Percentiles rank a stretch among this genome's conserved stretches.
phyloP scores from a whole-genome alignment of 306 rosid species.

The Astragalus membranaceus region DNA sequence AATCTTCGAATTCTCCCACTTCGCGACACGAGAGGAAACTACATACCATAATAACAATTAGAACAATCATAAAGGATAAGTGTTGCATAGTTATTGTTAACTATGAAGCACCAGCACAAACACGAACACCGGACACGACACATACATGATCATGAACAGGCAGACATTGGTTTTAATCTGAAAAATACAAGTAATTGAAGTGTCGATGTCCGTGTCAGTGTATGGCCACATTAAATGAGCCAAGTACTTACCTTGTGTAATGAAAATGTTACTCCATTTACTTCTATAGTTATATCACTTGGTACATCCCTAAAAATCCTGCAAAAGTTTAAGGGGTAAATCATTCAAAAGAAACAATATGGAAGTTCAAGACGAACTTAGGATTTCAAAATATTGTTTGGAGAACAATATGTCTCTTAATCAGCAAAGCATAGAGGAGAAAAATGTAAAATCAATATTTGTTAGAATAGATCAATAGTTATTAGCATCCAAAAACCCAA shows the following conservation, averaged over 20 bases:
- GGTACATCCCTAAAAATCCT: constrained; percentile 99
- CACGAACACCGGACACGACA: too few species aligned
- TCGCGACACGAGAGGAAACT: constrained; percentile 98
- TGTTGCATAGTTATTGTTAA: too few species aligned
- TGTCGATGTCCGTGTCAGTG: too few species aligned
- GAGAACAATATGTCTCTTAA: background rate
- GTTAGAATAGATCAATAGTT: background rate
- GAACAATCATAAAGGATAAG: too few species aligned
- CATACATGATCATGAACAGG: too few species aligned
- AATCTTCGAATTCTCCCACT: constrained; percentile 86
- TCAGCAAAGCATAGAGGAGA: background rate
- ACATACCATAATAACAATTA: constrained; percentile 23
- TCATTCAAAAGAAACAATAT: constrained; percentile 6
- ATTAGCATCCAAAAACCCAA: background rate
- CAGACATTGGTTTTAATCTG: too few species aligned
- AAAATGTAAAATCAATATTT: too few species aligned
- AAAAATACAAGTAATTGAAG: too few species aligned
- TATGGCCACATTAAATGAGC: background rate
- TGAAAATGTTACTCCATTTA: constrained; percentile 66
- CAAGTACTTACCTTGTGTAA: constrained; percentile 64
- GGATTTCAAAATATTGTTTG: background rate
- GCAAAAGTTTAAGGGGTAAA: constrained; percentile 22
- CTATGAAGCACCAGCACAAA: too few species aligned
- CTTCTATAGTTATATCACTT: constrained; percentile 87
- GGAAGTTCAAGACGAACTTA: background rate